Evolutionary conservation across 441 rosid species (phyloP), one percentile per base, ranked within the genome.

Genomic region (Hypseocharis bilobata): DNA sequence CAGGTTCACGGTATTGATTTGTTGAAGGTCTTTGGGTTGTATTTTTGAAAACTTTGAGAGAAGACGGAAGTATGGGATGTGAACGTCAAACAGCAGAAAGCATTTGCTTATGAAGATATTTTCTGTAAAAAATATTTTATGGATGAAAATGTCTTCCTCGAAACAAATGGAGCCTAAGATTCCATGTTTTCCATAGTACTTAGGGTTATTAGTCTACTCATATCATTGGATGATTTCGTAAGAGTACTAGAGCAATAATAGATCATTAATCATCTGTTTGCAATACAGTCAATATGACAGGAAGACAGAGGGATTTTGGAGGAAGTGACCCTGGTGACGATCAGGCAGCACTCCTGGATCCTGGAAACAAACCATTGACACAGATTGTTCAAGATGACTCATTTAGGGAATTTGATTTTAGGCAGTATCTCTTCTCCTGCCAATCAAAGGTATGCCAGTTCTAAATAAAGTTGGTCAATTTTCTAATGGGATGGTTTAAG

Each of bases 301-400:
- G 87, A 42, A 91, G 85, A 77, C 87, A 69, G 68, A 85, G 92
- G 74, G 96, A 94, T 36, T 91, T 89, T 77, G 99, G 96, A 75
- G 97, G 99, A 69, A 62, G 78, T 63, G 98, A 94, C 69, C 77
- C 64, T 64, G 96, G 94, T 66, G 98, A 94, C 80, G 99, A 91
- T 81, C 94, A 81, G 76, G 96, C 98, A 69, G 85, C 85, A 25
- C 73, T 94, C 69, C 84, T 91, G 58, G 83, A 85, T 73, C 84
- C 94, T 68, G 94, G 82, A 81, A 84, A 70, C 72, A 91, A 91
- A 72, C 78, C 80, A 30, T 73, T 94, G 82, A 78, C 88, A 2
- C 94, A 86, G 65, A 84, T 91, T 74, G 91, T 91, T 73, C 96
- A 91, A 80, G 96, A 94, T 82, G 98, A 89, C 77, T 86, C 92